Percentiles rank a stretch among this genome's conserved stretches.
phyloP scores from a whole-genome alignment of 768 basidiomycete species.

The Termitomyces heimii region DNA sequence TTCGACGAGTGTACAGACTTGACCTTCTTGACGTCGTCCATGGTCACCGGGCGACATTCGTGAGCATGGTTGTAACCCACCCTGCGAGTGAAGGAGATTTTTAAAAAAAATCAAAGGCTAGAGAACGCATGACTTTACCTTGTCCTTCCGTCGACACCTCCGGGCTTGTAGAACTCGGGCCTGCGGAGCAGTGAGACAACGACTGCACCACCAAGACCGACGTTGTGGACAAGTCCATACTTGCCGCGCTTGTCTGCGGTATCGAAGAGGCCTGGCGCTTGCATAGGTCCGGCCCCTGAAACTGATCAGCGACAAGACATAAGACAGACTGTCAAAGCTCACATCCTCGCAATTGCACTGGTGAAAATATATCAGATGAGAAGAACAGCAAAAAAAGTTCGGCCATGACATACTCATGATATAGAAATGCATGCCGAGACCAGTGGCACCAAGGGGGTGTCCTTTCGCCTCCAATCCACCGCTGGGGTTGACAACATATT shows the following conservation, averaged over 20 bases:
- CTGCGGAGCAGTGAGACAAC: constrained; percentile 72
- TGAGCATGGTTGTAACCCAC: constrained; percentile 79
- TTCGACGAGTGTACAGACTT: constrained; percentile 60
- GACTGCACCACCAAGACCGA: constrained; percentile 77
- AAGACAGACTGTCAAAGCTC: constrained; percentile 12
- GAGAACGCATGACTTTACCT: constrained; percentile 34
- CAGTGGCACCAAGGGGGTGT: constrained; percentile 79
- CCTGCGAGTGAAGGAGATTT: constrained; percentile 24
- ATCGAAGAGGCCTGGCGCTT: constrained; percentile 66
- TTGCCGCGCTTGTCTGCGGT: constrained; percentile 62
- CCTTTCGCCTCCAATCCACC: constrained; percentile 89
- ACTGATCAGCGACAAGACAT: background rate
- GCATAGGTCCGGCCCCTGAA: constrained; percentile 81
- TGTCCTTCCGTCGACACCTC: constrained; percentile 60
- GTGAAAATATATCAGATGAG: constrained; percentile 2
- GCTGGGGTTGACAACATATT: constrained; percentile 79
- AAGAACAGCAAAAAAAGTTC: background rate
- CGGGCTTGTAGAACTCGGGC: constrained; percentile 68
- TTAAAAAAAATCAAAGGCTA: background rate
- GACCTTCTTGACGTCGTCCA: constrained; percentile 66
- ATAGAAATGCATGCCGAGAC: constrained; percentile 84
- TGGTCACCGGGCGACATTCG: constrained; percentile 57
- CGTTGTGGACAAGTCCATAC: constrained; percentile 77
- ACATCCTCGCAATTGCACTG: constrained; percentile 77
- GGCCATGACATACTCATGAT: constrained; percentile 53